Evolutionary conservation across 1,139 yeast genomes (phyloP).

Genomic region (Hanseniaspora gamundiae): DNA sequence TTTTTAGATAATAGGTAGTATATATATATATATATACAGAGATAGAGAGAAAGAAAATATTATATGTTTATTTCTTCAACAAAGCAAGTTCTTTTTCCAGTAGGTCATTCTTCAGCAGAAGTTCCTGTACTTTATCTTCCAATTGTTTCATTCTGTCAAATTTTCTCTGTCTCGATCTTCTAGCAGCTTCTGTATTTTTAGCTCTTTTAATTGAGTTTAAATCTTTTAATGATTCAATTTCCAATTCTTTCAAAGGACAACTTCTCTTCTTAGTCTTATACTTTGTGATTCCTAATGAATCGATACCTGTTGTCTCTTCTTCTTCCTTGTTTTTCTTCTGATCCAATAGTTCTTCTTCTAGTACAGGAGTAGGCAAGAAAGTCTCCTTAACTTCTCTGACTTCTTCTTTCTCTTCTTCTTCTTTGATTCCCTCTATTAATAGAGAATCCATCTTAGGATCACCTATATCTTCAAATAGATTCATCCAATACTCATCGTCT

Average conservation of each 20-base stretch:
- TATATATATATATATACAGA: constrained; percentile 4
- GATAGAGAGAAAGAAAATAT: constrained; percentile 12
- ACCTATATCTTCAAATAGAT: constrained; percentile 1
- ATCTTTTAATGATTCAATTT: constrained; percentile 44
- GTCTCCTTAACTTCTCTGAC: no score
- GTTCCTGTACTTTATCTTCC: constrained; percentile 61
- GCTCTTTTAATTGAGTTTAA: constrained; percentile 74
- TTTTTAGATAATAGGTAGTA: no score
- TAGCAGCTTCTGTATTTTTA: constrained; percentile 92
- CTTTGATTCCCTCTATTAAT: neutral
- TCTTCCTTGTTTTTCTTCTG: constrained; percentile 22
- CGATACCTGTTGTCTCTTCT: no score
- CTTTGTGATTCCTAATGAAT: constrained; percentile 51
- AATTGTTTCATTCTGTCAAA: constrained; percentile 77
- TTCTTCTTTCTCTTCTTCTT: constrained; percentile 5
- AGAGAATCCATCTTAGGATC: neutral
- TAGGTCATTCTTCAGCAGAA: constrained; percentile 41
- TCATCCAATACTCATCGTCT: neutral
- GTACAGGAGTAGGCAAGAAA: constrained; percentile 24
- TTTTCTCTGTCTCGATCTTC: constrained; percentile 89
- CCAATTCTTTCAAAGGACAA: constrained; percentile 55
- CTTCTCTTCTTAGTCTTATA: constrained; percentile 53
- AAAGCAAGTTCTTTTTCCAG: constrained; percentile 49
- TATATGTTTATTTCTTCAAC: constrained; percentile 37
- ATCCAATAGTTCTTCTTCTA: constrained; percentile 21